Percentiles rank a stretch among this genome's conserved stretches.
Evolutionary conservation across 2,329 filamentous ascomycete species (phyloP).

Genomic region (Pseudomassariella vexata): DNA sequence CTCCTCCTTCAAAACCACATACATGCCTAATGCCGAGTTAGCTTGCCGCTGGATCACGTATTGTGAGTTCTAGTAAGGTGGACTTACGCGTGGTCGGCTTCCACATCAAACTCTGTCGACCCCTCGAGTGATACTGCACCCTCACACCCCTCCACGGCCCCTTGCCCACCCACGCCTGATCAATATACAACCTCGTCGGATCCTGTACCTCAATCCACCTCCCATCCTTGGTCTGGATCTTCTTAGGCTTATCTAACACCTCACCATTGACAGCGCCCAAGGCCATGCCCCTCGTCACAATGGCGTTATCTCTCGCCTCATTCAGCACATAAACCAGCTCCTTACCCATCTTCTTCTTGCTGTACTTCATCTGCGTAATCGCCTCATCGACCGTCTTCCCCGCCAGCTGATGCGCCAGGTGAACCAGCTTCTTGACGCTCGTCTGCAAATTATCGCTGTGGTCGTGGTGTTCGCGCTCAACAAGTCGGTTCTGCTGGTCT

Average conservation of each 20-base stretch:
- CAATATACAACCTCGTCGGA: constrained; percentile 79
- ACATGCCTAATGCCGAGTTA: constrained; percentile 52
- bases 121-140: constrained; percentile 70
- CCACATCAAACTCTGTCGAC: constrained; percentile 60
- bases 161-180: constrained; percentile 87
- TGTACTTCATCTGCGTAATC: constrained; percentile 90
- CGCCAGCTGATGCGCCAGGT: constrained; percentile 79
- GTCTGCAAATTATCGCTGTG: constrained; percentile 75
- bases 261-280: constrained; percentile 44
- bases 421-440: constrained; percentile 84
- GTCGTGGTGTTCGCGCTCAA: constrained; percentile 47
- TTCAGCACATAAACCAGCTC: constrained; percentile 77
- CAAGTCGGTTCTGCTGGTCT: constrained; percentile 60
- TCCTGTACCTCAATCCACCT: constrained; percentile 66
- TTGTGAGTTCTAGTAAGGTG: constrained; percentile 2
- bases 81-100: constrained; percentile 71
- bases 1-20: constrained; percentile 86
- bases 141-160: constrained; percentile 54
- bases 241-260: constrained; percentile 35
- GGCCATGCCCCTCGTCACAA: constrained; percentile 81
- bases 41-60: constrained; percentile 7
- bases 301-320: constrained; percentile 73
- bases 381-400: constrained; percentile 95
- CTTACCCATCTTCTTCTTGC: constrained; percentile 83
- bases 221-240: constrained; percentile 70